Evolutionary conservation across 208 protist genomes (phyloP), one percentile per base, ranked within the genome.

Genomic region (Acanthamoeba quina): DNA sequence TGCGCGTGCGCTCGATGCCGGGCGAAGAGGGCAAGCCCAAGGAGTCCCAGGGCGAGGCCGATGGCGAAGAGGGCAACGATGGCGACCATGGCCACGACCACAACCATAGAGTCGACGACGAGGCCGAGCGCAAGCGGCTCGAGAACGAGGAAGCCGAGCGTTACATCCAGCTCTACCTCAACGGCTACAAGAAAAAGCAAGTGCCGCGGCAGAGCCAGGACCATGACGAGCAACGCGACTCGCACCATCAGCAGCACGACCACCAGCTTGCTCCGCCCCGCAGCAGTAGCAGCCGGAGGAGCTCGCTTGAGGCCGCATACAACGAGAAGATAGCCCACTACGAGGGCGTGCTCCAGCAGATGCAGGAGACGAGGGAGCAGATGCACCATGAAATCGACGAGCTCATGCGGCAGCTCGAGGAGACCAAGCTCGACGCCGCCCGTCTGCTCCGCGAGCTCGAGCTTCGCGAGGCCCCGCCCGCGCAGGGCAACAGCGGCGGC

Each of bases 21-120:
- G 37, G 70, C 70, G 34, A 62, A 31, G 80, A 88, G 56, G 80
- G 56, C 54, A 66, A 88, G 80, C 54, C 49, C 54, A 66, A 89
- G 82, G 82, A 89, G 82, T 89, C 82, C 17, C 47, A 41, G 26
- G 60, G 82, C n/a, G 82, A 89, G 24, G 44, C 10, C 21, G 76
- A 86, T 17, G 58, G 21, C 17, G 58, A 64, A 24, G 11, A 64
- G 13, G 62, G 34, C n/a, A 15, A 34, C n/a, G 62, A 68, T 0
- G 62, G 17, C 5, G 37, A 37, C 37, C 37, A 37, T 3, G 37
- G 2, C 13, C 21, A 26, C 62, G 5, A 37, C 29, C 26, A 68
- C n/a, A 0, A 26, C 11, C 66, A 72, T 1, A 3, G 37, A 37
- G 37, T 37, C 64, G 31, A 72, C 66, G 66, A 41, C 66, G 66